Evolutionary conservation across 805 yeast species (phyloP), one percentile per base, ranked within the genome.

Genomic region (Metschnikowia arizonensis): DNA sequence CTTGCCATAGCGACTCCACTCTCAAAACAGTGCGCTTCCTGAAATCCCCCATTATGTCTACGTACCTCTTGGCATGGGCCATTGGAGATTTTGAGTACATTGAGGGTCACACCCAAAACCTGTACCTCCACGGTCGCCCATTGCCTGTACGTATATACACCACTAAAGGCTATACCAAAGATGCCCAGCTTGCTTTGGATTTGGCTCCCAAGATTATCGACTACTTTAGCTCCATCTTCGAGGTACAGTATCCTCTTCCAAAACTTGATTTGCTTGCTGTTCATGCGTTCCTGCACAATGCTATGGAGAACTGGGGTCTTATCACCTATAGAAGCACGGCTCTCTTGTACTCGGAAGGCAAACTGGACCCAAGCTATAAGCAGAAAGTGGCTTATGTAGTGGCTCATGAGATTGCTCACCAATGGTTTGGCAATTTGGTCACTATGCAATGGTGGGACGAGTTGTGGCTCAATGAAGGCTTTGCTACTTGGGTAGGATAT

Each of bases 401-500:
- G 24, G 82, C 84, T 48, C 96, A 88, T 66, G 96, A 87, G 65
- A 71, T 87, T 47, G 95, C 95, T 9, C 96, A 87, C 65, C 93
- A 88, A 61, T 88, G 95, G 95, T 88, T 87, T 58, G 95, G 96
- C 45, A 83, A 88, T 64, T 75, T 84, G 55, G 91, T 86, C 49
- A 88, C 95, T 38, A 88, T 87, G 95, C 81, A 84, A 57, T 88
- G 95, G 93, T 87, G 96, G 96, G 88, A 87, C 56, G 93, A 85
- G 57, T 73, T 87, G 54, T 87, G 95, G 95, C 77, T 87, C 50
- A 87, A 87, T 60, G 95, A 87, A 66, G 93, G 95, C 11, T 87
- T 87, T 66, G 96, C 95, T 14, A 87, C 96, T 23, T 87, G 87
- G 82, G 85, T 84, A 60, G 86, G 88, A 3, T 83, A 77, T 74